Evolutionary conservation across 371 early-diverging fungal genomes (phyloP), one percentile per base, ranked within the genome.

Genomic region (Syncephalastrum racemosum): DNA sequence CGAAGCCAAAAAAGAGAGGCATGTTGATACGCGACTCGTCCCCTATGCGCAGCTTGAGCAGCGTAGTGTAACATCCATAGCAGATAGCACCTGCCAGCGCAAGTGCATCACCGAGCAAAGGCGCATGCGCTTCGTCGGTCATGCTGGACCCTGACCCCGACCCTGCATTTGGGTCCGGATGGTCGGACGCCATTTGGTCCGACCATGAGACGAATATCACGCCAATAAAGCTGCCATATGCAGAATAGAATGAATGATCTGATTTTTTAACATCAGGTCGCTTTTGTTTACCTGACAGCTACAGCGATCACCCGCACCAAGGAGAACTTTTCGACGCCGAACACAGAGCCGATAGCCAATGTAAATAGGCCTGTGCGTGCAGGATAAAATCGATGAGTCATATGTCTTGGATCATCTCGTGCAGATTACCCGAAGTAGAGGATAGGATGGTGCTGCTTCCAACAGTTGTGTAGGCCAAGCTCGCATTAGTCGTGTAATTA

Each of bases 1-100:
- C 90, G 47, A 84, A 85, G 8, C 93, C 93, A 67, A 93, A 88
- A 57, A 93, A 93, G 45, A 90, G 63, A 3, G 89, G 85, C 81
- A 88, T 84, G 60, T 89, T 75, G 45, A 93, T 73, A 18, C 88
- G 78, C 14, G 77, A 79, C 65, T 91, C 91, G 58, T 89, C 83
- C 44, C 80, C 80, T 53, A 91, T 84, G 47, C 74, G 81, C 39
- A 80, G 60, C 43, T 92, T 92, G 15, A 92, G 68, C 25, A 91
- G 62, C 6, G 86, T 86, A 1, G 88, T 87, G 70, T 93, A 91
- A 59, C 87, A 84, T 4, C 90, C 92, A 66, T 93, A 93, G 46
- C 90, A 84, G 5, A 90, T 53, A 3, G 92, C 91, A 24, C 91
- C 86, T 27, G 83, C 52, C 23, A 93, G 58, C 2, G 92, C 90